Percentiles rank a stretch among this genome's conserved stretches.
Evolutionary conservation across 208 protist species (phyloP).

Genomic region (Baffinella frigidus): DNA sequence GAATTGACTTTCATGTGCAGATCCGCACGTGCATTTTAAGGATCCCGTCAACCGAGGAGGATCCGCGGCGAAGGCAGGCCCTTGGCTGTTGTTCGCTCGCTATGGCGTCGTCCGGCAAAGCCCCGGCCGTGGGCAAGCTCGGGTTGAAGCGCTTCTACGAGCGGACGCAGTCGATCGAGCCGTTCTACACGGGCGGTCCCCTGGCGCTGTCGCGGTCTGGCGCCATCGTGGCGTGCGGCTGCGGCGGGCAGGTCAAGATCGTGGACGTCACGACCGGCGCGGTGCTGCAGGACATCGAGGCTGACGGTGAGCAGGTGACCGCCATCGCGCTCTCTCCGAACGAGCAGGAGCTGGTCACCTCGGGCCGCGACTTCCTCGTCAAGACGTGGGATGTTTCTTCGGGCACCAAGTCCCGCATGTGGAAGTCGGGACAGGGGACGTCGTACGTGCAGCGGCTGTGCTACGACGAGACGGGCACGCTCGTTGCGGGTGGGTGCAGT

Average conservation of each 20-base stretch:
- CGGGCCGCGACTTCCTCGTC: constrained; percentile 25
- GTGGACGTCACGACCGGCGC: constrained; percentile 29
- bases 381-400: neutral
- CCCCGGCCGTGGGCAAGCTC: too few relatives aligned
- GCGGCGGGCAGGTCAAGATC: constrained; percentile 14
- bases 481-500: constrained; percentile 59
- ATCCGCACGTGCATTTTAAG: too few relatives aligned
- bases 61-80: too few relatives aligned
- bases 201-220: constrained; percentile 19
- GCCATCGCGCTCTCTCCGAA: constrained; percentile 52
- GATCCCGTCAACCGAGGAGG: too few relatives aligned
- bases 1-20: too few relatives aligned
- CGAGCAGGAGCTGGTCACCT: neutral
- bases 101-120: too few relatives aligned
- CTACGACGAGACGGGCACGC: constrained; percentile 64
- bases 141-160: constrained; percentile 32
- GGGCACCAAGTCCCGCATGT: neutral
- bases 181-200: constrained; percentile 45
- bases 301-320: constrained; percentile 46
- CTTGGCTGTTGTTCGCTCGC: too few relatives aligned
- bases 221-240: constrained; percentile 2
- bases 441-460: constrained; percentile 40
- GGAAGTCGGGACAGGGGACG: constrained; percentile 61
- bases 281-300: neutral
- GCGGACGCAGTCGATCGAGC: constrained; percentile 35